These are phyloP conservation scores for Leccinum angustisporum DNA, from an alignment of 1,284 basidiomycete species.

Conservation along the genomic window DNA sequence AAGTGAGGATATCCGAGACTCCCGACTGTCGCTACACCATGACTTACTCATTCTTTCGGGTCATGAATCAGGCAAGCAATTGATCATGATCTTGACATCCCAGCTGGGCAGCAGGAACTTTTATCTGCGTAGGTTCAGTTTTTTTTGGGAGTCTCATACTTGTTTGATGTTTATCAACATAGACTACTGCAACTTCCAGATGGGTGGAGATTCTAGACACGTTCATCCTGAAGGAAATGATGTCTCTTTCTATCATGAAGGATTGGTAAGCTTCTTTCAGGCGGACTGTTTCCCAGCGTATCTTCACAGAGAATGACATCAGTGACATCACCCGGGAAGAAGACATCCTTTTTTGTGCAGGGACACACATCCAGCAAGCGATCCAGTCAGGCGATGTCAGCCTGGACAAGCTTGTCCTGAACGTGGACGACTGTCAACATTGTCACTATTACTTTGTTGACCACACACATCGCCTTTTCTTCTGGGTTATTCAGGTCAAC, in stretches of 20 bases:
- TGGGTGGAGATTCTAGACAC: conserved; percentile 8
- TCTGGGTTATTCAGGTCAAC: conserved; percentile 17
- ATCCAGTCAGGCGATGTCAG: conserved; percentile 1
- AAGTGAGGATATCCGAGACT: conserved; percentile 1
- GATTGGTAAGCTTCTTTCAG: conserved; percentile 12
- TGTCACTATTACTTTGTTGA: conserved; percentile 26
- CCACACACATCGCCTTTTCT: conserved; percentile 17
- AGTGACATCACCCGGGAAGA: not conserved
- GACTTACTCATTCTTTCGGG: not conserved
- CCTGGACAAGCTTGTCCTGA: conserved; percentile 21
- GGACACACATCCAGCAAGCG: conserved; percentile 6
- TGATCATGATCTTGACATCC: not conserved
- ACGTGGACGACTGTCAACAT: conserved; percentile 5
- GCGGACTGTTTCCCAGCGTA: conserved; percentile 12
- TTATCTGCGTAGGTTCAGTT: conserved; percentile 12
- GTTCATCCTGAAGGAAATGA: conserved; percentile 23
- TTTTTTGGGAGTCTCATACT: not conserved
- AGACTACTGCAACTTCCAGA: conserved; percentile 6
- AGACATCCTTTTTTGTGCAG: conserved; percentile 6
- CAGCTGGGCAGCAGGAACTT: conserved; percentile 15
- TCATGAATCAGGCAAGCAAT: not conserved
- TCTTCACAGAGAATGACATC: conserved; percentile 24
- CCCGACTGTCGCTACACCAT: not conserved
- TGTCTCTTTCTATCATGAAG: conserved; percentile 12
- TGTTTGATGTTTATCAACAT: not conserved